Base-by-base conservation (phyloP, 2,329 filamentous ascomycete species). In the Monilinia fructicola region DNA sequence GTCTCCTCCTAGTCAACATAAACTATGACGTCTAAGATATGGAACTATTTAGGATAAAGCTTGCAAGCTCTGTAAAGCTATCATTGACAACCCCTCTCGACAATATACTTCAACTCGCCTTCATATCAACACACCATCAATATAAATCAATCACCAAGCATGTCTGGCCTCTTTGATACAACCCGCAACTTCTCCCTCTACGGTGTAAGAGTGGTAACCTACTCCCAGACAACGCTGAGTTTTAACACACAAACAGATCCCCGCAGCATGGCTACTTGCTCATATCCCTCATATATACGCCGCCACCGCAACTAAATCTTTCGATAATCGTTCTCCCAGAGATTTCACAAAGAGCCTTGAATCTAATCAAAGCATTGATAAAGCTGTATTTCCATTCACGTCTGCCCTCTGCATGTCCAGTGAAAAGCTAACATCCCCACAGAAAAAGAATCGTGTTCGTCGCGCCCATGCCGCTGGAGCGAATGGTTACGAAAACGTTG, bases 401-500 rank as follows among this genome's bases (percentile, higher is more conserved):
- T 11, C 2, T 10, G 1, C 6, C 18, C 31, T 14, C 1, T n/a
- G 0, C 16, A 6, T 53, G 1, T 14, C 3, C 26, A 31, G n/a
- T 6, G 12, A 44, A 28, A 28, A 26, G 6, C 40, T 64, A 28
- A 65, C 11, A 40, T 16, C 1, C 9, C 21, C 7, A 11, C 53
- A 74, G 66, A 77, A 74, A 62, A 78, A 77, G 68, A 73, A 69
- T 42, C 70, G 64, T 2, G 75, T 80, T 64, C 54, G 73, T 46
- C 76, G 78, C 31, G 76, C 76, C 40, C 78, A 80, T 71, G 74
- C 73, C 7, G 78, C 78, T 2, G 73, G 75, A 66, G 66, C 68
- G 11, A 80, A 80, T 63, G 75, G 76, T 21, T 75, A 78, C 52
- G 78, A 80, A 69, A 80, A 78, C 59, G 62, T 81, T 6, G 76